Base-by-base conservation (phyloP, 345 rosid genomes). In the Durio zibethinus region DNA sequence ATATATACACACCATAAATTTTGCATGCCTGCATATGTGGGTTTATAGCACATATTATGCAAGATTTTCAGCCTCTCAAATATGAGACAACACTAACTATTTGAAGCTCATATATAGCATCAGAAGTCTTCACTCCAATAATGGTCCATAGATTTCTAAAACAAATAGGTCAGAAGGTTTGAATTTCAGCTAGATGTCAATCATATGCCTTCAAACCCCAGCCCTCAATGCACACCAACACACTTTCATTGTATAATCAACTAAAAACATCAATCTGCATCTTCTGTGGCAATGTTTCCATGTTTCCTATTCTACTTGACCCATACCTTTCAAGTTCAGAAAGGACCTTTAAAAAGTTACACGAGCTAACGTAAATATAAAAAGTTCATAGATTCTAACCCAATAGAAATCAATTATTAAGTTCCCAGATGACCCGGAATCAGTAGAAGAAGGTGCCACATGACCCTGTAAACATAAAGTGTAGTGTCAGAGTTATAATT, bases 371-470 rank as follows among this genome's bases (percentile, higher is more conserved):
- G n/a, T 38, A 40, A n/a, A 68, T 33, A 42, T 50, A 36, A 64
- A 76, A 76, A 78, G 72, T 43, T 33, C 40, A 23, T 67, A 53
- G 72, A 81, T 53, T 36, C 97, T 90, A 83, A 93, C 99, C 99
- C 97, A 96, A 57, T 96, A 96, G 89, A 96, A 96, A 82, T 96
- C 99, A 40, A 96, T 90, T 77, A 93, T 88, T 47, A 92, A 40
- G 88, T 96, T 96, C 63, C 98, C 97, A 73, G 87, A 89, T 64
- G 99, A 96, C 76, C 99, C 98, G 77, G 97, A 93, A 83, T 96
- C 99, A 36, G 86, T 85, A 56, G 99, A 96, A 62, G 98, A 96
- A 78, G 99, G 98, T 20, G 94, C 97, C 80, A 94, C 65, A 53
- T 87, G 97, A 82, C 99, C 99, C 98, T 81, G 73, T 57, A 86